Evolutionary conservation across 73 alveolate species (phyloP).

Genomic region (Urostyla sp.): DNA sequence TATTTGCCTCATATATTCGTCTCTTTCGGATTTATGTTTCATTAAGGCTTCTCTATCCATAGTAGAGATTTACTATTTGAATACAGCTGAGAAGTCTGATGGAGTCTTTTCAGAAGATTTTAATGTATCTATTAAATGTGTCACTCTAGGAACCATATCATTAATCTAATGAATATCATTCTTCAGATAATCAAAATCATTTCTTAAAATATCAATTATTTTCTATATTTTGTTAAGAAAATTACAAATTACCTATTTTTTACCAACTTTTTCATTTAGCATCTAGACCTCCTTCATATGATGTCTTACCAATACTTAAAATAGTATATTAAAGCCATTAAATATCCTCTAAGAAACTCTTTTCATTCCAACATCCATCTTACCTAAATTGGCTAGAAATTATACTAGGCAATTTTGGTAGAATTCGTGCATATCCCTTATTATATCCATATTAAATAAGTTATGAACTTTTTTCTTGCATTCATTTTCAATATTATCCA

Average conservation of each 20-base stretch:
- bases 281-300: conserved; percentile 5
- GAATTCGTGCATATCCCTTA: conserved; percentile 15
- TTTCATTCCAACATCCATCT: not conserved
- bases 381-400: not conserved
- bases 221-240: not conserved
- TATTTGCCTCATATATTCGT: not conserved
- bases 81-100: too few species aligned
- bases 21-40: conserved; percentile 4
- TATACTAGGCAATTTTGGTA: conserved; percentile 17
- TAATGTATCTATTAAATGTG: too few species aligned
- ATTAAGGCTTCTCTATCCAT: too few species aligned
- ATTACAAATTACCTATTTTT: not conserved
- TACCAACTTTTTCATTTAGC: not conserved
- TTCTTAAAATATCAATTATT: not conserved
- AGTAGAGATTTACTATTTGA: not conserved
- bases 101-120: not conserved
- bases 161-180: conserved; percentile 12
- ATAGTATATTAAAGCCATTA: conserved; percentile 7
- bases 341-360: conserved; percentile 10
- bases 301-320: conserved; percentile 10
- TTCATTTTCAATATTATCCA: conserved; percentile 31
- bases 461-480: not conserved
- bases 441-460: conserved; percentile 1
- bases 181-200: not conserved
- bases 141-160: conserved; percentile 9